A percentile compares a stretch with the other conserved stretches of the same genome.
Evolutionary conservation across 768 basidiomycete species (phyloP).

Genomic region (Tricholoma saponaceum): DNA sequence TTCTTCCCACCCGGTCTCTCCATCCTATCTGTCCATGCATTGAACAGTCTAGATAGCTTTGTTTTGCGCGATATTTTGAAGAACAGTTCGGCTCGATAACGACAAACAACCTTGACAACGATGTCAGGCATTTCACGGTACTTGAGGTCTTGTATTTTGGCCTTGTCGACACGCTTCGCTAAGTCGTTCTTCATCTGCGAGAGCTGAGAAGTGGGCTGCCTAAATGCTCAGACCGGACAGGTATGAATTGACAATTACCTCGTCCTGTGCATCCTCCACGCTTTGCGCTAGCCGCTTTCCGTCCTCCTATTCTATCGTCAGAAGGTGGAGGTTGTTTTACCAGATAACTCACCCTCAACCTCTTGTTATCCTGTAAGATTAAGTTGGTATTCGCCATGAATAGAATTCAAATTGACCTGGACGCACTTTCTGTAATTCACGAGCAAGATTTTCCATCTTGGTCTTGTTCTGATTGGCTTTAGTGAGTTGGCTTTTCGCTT

Average conservation of each 20-base stretch:
- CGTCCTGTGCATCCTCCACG: constrained; percentile 84
- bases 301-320: constrained; percentile 59
- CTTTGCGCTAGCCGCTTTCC: constrained; percentile 75
- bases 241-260: constrained; percentile 39
- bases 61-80: constrained; percentile 93
- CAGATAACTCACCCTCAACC: constrained; percentile 59
- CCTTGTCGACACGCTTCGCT: constrained; percentile 74
- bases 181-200: constrained; percentile 80
- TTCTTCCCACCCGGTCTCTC: constrained; percentile 54
- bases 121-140: constrained; percentile 87
- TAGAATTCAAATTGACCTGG: constrained; percentile 5
- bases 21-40: constrained; percentile 89
- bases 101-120: constrained; percentile 83
- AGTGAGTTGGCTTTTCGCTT: constrained; percentile 80
- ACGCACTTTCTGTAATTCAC: constrained; percentile 81
- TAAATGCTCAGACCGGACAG: constrained; percentile 6
- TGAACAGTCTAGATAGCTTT: constrained; percentile 77
- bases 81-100: constrained; percentile 86
- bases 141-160: constrained; percentile 73
- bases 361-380: constrained; percentile 74
- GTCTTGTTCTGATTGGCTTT: constrained; percentile 87
- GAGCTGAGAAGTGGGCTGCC: constrained; percentile 40
- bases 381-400: constrained; percentile 7
- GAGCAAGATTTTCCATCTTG: constrained; percentile 86
- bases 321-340: constrained; percentile 7